A percentile compares a stretch with the other conserved stretches of the same genome.
These are phyloP conservation scores for Sungouiozyma ichnusensis DNA, from an alignment of 805 yeast species.

Conservation along the genomic window DNA sequence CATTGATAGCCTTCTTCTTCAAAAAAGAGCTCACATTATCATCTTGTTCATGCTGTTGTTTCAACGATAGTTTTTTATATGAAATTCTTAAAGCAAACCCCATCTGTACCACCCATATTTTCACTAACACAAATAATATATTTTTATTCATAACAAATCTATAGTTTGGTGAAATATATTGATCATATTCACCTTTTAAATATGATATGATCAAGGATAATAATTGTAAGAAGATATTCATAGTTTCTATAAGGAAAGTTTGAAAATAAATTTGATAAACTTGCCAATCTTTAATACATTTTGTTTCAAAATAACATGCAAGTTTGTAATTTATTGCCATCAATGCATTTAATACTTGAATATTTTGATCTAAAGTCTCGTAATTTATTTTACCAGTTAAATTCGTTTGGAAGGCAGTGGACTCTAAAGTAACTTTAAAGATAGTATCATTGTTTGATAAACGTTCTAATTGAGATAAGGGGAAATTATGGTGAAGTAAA, in stretches of 20 bases:
- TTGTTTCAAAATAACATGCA: slow-evolving; percentile 11
- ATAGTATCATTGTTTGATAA: background rate
- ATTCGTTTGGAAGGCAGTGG: slow-evolving; percentile 8
- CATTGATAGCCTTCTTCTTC: background rate
- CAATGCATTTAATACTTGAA: slow-evolving; percentile 8
- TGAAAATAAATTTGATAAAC: slow-evolving; percentile 6
- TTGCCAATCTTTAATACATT: slow-evolving; percentile 2
- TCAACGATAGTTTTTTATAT: slow-evolving; percentile 5
- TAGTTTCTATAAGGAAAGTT: slow-evolving; percentile 3
- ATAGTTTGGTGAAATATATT: slow-evolving; percentile 1
- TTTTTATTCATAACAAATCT: slow-evolving; percentile 8
- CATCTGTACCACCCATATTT: slow-evolving; percentile 11
- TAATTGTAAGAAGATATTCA: slow-evolving; percentile 5
- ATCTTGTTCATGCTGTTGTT: background rate
- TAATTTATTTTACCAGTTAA: slow-evolving; percentile 4
- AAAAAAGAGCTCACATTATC: background rate
- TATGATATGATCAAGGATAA: slow-evolving; percentile 4
- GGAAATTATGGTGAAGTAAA: slow-evolving; percentile 8
- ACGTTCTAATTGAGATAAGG: slow-evolving; percentile 3
- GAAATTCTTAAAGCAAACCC: slow-evolving; percentile 7
- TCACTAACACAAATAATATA: slow-evolving; percentile 7
- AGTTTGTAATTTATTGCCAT: slow-evolving; percentile 8
- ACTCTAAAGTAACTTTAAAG: slow-evolving; percentile 1
- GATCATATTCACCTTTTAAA: slow-evolving; percentile 5
- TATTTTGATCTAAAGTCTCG: slow-evolving; percentile 8